A percentile compares a stretch with the other conserved stretches of the same genome.
Evolutionary conservation across 192 early-diverging fungal species (phyloP).

Genomic region (Dispira simplex): DNA sequence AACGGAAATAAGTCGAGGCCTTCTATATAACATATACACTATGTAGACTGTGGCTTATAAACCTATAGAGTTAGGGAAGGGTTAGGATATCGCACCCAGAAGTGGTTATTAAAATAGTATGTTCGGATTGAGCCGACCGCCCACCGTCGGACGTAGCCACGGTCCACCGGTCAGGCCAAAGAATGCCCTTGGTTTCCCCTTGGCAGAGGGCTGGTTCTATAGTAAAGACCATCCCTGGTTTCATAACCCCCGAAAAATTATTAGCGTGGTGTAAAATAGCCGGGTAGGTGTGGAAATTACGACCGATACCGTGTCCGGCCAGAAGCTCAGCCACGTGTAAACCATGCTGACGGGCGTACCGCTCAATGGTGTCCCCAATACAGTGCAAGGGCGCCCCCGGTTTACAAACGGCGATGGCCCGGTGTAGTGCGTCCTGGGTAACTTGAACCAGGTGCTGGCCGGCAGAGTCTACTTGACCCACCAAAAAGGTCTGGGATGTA

Average conservation of each 20-base stretch:
- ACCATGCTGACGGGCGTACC: constrained; percentile 22
- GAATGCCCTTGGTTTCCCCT: constrained; percentile 43
- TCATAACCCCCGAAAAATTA: constrained; percentile 51
- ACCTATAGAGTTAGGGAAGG: too few relatives aligned
- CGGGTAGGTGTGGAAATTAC: constrained; percentile 69
- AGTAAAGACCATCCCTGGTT: constrained; percentile 70
- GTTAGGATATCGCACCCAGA: constrained; percentile 56
- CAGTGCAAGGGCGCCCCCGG: constrained; percentile 50
- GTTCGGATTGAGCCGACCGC: constrained; percentile 78
- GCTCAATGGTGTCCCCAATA: constrained; percentile 52
- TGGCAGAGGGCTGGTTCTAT: constrained; percentile 82
- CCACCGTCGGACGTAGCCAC: constrained; percentile 61
- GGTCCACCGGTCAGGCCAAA: constrained; percentile 85
- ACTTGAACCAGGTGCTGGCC: constrained; percentile 35
- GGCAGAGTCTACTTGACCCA: constrained; percentile 38
- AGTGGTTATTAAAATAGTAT: constrained; percentile 51
- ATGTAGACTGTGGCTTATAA: too few relatives aligned
- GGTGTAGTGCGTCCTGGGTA: constrained; percentile 38
- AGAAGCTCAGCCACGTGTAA: constrained; percentile 53
- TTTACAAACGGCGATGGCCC: constrained; percentile 46
- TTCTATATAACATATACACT: too few relatives aligned
- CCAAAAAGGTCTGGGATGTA: constrained; percentile 47
- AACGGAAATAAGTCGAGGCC: too few relatives aligned
- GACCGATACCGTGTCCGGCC: constrained; percentile 80
- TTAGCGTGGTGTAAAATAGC: constrained; percentile 68